A percentile compares a stretch with the other conserved stretches of the same genome.
Evolutionary conservation across 768 basidiomycete species (phyloP).

Genomic region (Termitomyces sp.): DNA sequence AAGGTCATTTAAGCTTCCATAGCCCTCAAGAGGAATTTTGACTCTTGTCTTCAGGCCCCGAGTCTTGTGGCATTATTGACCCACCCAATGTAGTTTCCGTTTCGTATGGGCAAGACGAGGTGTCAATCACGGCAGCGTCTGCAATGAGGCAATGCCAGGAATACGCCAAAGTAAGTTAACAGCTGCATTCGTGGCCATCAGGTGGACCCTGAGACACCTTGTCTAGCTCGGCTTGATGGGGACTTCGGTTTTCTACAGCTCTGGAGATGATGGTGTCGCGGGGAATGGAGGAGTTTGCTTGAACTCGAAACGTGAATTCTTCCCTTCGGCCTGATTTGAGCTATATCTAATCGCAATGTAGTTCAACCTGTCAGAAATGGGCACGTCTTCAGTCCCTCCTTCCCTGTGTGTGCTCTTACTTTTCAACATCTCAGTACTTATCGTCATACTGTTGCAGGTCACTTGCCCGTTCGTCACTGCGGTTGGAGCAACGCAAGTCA

Average conservation of each 20-base stretch:
- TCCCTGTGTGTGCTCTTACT: constrained; percentile 13
- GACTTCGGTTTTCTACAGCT: constrained; percentile 49
- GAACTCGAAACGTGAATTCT: constrained; percentile 34
- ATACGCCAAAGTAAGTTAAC: constrained; percentile 30
- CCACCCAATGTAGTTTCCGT: constrained; percentile 37
- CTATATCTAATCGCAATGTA: constrained; percentile 1
- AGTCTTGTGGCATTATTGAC: constrained; percentile 35
- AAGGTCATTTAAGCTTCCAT: constrained; percentile 1
- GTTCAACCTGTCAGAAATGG: constrained; percentile 19
- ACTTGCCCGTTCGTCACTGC: constrained; percentile 47
- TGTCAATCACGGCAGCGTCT: constrained; percentile 30
- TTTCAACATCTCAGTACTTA: not conserved
- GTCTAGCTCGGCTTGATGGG: constrained; percentile 53
- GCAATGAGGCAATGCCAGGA: constrained; percentile 41
- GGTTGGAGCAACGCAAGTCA: constrained; percentile 46
- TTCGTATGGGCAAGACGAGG: constrained; percentile 39
- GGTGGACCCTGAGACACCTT: not conserved
- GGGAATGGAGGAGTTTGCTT: constrained; percentile 23
- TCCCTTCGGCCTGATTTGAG: not conserved
- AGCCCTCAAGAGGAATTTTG: not conserved
- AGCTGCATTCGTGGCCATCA: not conserved
- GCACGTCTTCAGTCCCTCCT: constrained; percentile 20
- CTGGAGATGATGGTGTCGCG: constrained; percentile 38
- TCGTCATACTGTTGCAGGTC: constrained; percentile 15
- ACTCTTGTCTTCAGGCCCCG: constrained; percentile 15